phyloP scores from a whole-genome alignment of 176 grass and related monocot species.

The Hordeum marinum region DNA sequence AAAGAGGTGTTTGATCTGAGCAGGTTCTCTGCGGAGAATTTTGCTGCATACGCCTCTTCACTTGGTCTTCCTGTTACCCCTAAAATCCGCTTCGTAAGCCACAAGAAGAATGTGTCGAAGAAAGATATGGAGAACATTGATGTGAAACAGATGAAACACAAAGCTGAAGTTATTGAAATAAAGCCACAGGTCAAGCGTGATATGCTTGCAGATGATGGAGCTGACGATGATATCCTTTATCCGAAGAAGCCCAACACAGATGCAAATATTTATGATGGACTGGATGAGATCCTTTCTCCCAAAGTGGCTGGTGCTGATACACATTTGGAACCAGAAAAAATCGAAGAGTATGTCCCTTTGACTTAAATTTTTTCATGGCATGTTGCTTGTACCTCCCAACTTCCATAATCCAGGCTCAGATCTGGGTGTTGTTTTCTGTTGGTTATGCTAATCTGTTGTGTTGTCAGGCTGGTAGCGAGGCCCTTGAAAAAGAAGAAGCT shows the following conservation, averaged over 20 bases:
- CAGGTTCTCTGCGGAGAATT: constrained; percentile 64
- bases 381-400: constrained; percentile 14
- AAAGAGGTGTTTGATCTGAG: constrained; percentile 79
- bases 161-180: constrained; percentile 34
- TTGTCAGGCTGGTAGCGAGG: constrained; percentile 42
- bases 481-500: constrained; percentile 81
- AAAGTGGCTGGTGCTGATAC: constrained; percentile 37
- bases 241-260: constrained; percentile 43
- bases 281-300: constrained; percentile 51
- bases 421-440: not conserved
- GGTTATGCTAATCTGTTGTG: constrained; percentile 6
- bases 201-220: constrained; percentile 29
- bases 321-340: constrained; percentile 26
- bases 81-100: constrained; percentile 62
- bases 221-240: constrained; percentile 66
- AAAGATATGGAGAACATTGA: constrained; percentile 14
- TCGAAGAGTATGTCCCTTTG: constrained; percentile 33
- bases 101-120: constrained; percentile 34
- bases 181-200: constrained; percentile 12
- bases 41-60: constrained; percentile 70
- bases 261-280: constrained; percentile 10
- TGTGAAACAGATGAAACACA: constrained; percentile 7
- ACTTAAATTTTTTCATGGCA: not conserved
- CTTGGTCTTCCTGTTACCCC: constrained; percentile 75
- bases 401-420: not conserved